Evolutionary conservation across 2,329 filamentous ascomycete species (phyloP).

Genomic region (Hypocreales sp.): DNA sequence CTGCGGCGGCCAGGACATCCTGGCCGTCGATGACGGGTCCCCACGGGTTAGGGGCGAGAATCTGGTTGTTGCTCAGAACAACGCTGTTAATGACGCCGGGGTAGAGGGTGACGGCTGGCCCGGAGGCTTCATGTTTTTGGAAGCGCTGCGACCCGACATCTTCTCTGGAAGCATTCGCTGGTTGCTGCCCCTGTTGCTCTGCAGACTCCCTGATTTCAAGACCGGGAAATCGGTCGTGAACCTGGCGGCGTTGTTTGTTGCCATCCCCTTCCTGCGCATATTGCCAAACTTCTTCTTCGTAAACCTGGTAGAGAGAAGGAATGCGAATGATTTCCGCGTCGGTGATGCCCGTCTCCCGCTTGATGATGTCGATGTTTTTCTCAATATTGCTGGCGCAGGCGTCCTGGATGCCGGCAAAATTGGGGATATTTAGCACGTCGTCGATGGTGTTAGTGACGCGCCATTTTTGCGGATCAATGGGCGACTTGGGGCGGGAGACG

Average conservation of each 20-base stretch:
- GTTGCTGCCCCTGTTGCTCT: too few species aligned
- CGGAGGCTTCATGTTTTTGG: not conserved
- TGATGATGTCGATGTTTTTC: constrained; percentile 7
- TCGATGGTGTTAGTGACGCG: constrained; percentile 1
- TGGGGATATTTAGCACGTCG: not conserved
- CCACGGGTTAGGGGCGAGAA: constrained; percentile 11
- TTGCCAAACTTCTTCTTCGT: too few species aligned
- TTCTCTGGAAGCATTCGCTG: too few species aligned
- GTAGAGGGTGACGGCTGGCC: constrained; percentile 5
- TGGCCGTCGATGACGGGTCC: constrained; percentile 10
- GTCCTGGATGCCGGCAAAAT: constrained; percentile 1
- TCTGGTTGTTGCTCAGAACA: constrained; percentile 5
- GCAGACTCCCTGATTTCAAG: too few species aligned
- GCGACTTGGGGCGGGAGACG: not conserved
- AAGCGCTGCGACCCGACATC: too few species aligned
- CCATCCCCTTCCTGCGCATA: constrained; percentile 1
- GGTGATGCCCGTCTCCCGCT: constrained; percentile 8
- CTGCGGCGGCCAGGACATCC: constrained; percentile 11
- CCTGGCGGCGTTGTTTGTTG: constrained; percentile 1
- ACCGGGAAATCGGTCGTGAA: too few species aligned
- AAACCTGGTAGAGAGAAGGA: constrained; percentile 7
- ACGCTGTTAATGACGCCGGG: constrained; percentile 9
- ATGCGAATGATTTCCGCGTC: constrained; percentile 8
- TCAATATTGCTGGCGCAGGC: constrained; percentile 6
- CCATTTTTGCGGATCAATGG: not conserved